Percentiles rank a stretch among this genome's conserved stretches.
Evolutionary conservation across 352 stramenopile species (phyloP).

Genomic region (Globisporangium parvum): DNA sequence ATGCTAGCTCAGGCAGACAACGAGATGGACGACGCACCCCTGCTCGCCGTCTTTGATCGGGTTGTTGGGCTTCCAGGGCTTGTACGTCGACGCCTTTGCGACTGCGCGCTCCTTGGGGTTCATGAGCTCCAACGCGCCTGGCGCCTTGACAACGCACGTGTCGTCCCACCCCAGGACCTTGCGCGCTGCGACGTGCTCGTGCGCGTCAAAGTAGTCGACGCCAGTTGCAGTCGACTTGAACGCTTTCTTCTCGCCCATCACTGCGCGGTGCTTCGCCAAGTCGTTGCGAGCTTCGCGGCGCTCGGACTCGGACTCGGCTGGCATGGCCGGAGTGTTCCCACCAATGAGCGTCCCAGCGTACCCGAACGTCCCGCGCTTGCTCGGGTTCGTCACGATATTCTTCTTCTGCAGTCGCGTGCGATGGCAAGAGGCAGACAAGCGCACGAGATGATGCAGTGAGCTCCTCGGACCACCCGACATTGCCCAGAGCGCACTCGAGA

Average conservation of each 20-base stretch:
- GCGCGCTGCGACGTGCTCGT: conserved; percentile 63
- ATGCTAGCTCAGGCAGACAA: background rate
- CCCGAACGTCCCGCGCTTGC: conserved; percentile 66
- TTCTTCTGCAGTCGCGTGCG: conserved; percentile 26
- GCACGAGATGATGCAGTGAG: background rate
- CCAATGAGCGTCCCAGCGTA: conserved; percentile 69
- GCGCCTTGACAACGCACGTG: conserved; percentile 48
- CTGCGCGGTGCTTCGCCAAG: conserved; percentile 33
- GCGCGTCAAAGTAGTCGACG: conserved; percentile 68
- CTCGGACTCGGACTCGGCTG: conserved; percentile 63
- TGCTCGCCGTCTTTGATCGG: conserved; percentile 55
- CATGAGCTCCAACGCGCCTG: conserved; percentile 53
- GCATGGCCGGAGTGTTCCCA: conserved; percentile 34
- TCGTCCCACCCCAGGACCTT: conserved; percentile 64
- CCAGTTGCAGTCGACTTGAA: conserved; percentile 65
- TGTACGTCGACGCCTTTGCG: conserved; percentile 45
- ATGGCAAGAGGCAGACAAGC: background rate
- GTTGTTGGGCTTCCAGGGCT: conserved; percentile 65
- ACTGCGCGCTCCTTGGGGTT: conserved; percentile 66
- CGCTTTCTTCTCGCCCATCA: conserved; percentile 61
- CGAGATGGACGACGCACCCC: conserved; percentile 24
- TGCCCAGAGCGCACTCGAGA: background rate
- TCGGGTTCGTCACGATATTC: conserved; percentile 57
- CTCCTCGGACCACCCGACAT: background rate
- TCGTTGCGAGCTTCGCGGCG: conserved; percentile 22